phyloP scores from a whole-genome alignment of 2,329 filamentous ascomycete species.

The Apiospora kogelbergensis region DNA sequence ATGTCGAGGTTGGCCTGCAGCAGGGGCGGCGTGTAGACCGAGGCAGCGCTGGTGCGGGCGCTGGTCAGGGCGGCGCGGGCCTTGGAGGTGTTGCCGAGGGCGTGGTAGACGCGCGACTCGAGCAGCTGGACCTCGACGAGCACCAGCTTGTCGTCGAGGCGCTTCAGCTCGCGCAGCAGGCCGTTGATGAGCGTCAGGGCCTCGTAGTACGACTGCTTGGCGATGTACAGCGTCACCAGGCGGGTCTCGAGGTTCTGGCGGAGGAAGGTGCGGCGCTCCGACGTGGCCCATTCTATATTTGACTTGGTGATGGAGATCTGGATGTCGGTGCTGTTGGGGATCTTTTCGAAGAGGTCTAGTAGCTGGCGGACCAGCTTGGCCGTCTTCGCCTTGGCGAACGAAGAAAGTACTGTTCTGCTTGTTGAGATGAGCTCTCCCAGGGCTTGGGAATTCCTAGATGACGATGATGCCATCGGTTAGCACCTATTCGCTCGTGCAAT shows the following conservation, averaged over 20 bases:
- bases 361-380: constrained; percentile 96
- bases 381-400: constrained; percentile 98
- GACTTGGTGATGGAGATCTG: constrained; percentile 96
- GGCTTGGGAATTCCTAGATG: constrained; percentile 9
- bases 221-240: constrained; percentile 91
- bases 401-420: constrained; percentile 87
- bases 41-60: constrained; percentile 91
- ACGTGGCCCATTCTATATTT: constrained; percentile 98
- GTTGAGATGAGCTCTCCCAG: constrained; percentile 77
- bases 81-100: constrained; percentile 94
- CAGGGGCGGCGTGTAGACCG: constrained; percentile 93
- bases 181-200: constrained; percentile 95
- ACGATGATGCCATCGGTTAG: not conserved
- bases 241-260: constrained; percentile 97
- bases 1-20: constrained; percentile 97
- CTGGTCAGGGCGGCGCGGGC: constrained; percentile 92
- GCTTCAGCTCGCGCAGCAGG: constrained; percentile 93
- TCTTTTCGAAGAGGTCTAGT: constrained; percentile 90
- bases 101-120: constrained; percentile 96
- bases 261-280: constrained; percentile 91
- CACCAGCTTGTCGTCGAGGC: constrained; percentile 96
- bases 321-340: constrained; percentile 91
- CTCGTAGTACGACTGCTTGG: constrained; percentile 96
- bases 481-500: not conserved
- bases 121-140: constrained; percentile 97